Base-by-base conservation (phyloP, 2,329 filamentous ascomycete species). In the Beauveria asiatica region DNA sequence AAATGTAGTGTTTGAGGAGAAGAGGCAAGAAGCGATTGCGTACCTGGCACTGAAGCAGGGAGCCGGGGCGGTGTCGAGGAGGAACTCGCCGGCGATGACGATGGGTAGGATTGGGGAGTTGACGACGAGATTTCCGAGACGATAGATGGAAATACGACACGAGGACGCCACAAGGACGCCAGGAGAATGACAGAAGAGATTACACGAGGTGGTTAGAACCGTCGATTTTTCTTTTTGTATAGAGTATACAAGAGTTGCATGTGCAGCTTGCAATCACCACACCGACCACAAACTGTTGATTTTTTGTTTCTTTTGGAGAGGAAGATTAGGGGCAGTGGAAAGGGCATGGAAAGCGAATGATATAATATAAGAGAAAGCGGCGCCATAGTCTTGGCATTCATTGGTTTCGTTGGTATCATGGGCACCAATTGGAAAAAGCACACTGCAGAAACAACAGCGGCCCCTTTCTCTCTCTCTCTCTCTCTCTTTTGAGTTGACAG, bases 1-100 rank as follows among this genome's bases (percentile, higher is more conserved):
- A 53, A 83, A 79, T 58, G 72, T 73, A 7, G 61, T 69, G 1
- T 85, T 85, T 65, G 82, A 84, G 67, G 62, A 67, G 57, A 76
- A 68, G 63, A 75, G 81, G 46, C 71, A 72, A 45, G 76, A 80
- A 62, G 80, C 80, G 3, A 69, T 77, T 21, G 71, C 71, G 21
- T 73, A 73, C 45, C 62, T 82, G 27, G 67, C 69, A 3, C 65
- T 68, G n/a, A 67, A 61, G 46, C 68, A 70, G 51, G 62, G 62
- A 2, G 51, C 62, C 1, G 52, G 10, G 9, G 9, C 39, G 11
- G 45, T 55, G 17, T 68, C 67, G 37, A 68, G 71, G 48, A 69
- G 68, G 62, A 64, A 61, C 2, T 73, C 73, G 8, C 70, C 72
- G 1, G 65, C 65, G 41, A 62, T 65, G 21, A 59, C 68, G 45